Base-by-base conservation (phyloP, 352 stramenopile species). In the Peronospora tabacina region DNA sequence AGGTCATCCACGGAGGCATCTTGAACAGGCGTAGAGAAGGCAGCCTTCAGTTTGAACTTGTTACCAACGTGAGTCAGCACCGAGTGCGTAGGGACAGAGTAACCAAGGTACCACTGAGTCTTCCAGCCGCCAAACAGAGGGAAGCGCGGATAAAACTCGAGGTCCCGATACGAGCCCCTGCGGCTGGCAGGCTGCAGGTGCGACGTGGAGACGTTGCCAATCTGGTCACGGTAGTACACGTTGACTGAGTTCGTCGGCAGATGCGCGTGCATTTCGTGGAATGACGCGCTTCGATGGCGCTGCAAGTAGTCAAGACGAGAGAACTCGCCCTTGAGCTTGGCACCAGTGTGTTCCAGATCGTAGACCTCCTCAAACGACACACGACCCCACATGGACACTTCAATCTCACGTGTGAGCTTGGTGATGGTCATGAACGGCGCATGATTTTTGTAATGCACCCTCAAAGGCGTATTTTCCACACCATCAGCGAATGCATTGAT, bases 201-300 rank as follows among this genome's bases (percentile, higher is more conserved):
- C 30, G 85, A 95, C 5, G 82, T 94, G 33, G 83, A 92, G 44
- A 95, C 78, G 56, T 95, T 95, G 34, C 85, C 85, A 44, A 95
- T 95, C 63, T 92, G 77, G 67, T 95, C 85, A 50, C 85, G 82
- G 63, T 95, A 95, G 70, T 95, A 95, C 38, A 95, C 77, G 52
- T 91, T 91, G 7, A 87, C 71, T 17, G 82, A 81, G 39, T 94
- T 67, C 30, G 72, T 75, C 3, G 85, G 85, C 41, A 95, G 53
- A 29, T 72, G 39, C 36, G 82, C 81, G 35, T 64, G 49, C 53
- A 95, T 63, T 47, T 84, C 71, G 42, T 88, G 58, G 58, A 93
- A 95, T 39, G 81, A 93, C 32, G 82, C 78, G 22, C 79, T 76
- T 26, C 55, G 66, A 37, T 78, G 65, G 34, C 80, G 63, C 52